Base-by-base conservation (phyloP, 2,329 filamentous ascomycete genomes). In the Fusarium buxicola region DNA sequence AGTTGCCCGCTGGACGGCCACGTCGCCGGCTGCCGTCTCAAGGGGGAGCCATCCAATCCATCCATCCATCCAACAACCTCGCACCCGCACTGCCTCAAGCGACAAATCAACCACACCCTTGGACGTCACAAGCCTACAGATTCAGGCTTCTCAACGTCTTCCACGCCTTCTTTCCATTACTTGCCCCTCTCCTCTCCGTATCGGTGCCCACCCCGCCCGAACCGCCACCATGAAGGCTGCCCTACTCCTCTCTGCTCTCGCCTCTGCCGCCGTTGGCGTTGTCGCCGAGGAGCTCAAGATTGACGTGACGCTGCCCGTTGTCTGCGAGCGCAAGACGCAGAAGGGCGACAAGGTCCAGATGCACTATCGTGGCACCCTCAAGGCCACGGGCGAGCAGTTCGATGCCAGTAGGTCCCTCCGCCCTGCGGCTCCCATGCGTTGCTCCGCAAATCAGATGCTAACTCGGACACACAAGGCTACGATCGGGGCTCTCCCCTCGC, bases 341-440 rank as follows among this genome's bases (percentile, higher is more conserved):
- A 86, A 84, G 61, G 92, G 92, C 67, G 94, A 97, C 80, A 87
- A 82, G 64, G 88, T 97, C 73, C 82, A 88, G 52, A 92, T 97
- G 72, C 93, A 97, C 82, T 97, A 98, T 83, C 86, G 86, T 53
- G 94, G 94, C 69, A 95, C 90, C 2, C 86, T 97, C 28, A 84
- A 87, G 61, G 80, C 81, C 47, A 86, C 88, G 65, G 94, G 93
- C 71, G 82, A 85, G 60, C 82, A 95, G 75, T 98, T 98, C 74
- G 94, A 97, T 79, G 87, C 92, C 63, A 89, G 86, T 85, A 74
- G 52, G 81, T 79, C 34, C 38, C 25, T 57, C 44, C 45, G 43
- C 63, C 40, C 32, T 49, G 44, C 59, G 41, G 28, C 24, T 45
- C 46, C 49, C 28, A 45, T 36, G 39, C 24, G 30, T 61, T 43